Evolutionary conservation across 2,329 filamentous ascomycete species (phyloP).

Genomic region (Pseudogymnoascus sp.): DNA sequence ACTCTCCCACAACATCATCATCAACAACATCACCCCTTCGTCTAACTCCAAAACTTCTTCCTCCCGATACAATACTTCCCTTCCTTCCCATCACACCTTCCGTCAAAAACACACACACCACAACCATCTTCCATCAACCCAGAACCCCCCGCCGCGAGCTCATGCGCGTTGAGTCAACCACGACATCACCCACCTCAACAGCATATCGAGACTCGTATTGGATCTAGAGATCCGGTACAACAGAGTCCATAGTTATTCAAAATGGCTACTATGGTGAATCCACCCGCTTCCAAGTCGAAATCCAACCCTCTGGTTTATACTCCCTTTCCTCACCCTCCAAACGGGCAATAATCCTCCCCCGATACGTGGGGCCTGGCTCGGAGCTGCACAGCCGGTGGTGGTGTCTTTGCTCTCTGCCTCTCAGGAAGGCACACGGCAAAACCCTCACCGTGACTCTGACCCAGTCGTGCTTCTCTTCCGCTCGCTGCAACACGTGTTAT

Average conservation of each 20-base stretch:
- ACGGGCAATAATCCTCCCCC: conserved; percentile 18
- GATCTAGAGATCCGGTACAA: conserved; percentile 22
- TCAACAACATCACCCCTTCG: neutral
- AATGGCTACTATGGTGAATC: conserved; percentile 58
- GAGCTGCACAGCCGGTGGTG: conserved; percentile 3
- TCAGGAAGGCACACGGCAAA: neutral
- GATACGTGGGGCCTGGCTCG: neutral
- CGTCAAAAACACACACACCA: neutral
- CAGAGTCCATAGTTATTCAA: conserved; percentile 33
- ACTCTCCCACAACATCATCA: neutral
- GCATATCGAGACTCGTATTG: conserved; percentile 26
- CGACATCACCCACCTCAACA: conserved; percentile 1
- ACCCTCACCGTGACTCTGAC: neutral
- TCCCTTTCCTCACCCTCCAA: conserved; percentile 32
- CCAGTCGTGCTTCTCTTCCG: neutral
- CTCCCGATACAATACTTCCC: neutral
- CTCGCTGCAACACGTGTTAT: neutral
- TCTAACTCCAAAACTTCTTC: neutral
- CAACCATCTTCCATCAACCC: neutral
- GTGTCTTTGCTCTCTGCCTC: conserved; percentile 7
- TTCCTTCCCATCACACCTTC: neutral
- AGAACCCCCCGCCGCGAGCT: neutral
- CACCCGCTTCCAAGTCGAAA: conserved; percentile 32
- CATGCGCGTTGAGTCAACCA: neutral
- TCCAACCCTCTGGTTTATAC: conserved; percentile 32